phyloP scores from a whole-genome alignment of 768 basidiomycete species.

The Tephrocybe sp. region DNA sequence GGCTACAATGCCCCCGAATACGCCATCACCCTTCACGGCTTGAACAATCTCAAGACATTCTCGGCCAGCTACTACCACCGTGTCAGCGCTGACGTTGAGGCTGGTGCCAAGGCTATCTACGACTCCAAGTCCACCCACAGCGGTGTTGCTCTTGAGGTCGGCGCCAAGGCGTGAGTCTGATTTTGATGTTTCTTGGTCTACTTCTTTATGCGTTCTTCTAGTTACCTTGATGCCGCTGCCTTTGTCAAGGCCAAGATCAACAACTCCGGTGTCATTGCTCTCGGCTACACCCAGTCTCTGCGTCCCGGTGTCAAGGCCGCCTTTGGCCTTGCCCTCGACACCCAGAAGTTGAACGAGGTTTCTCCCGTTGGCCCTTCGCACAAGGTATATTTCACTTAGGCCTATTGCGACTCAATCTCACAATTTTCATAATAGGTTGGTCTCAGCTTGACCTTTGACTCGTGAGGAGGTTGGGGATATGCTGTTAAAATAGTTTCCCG shows the following conservation, averaged over 20 bases:
- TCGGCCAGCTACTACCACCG: conserved; percentile 98
- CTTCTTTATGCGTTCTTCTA: conserved; percentile 23
- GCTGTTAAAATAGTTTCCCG: conserved; percentile 33
- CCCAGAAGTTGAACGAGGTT: conserved; percentile 82
- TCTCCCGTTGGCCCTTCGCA: conserved; percentile 66
- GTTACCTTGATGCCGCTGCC: conserved; percentile 83
- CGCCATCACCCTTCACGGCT: conserved; percentile 89
- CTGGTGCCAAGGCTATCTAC: conserved; percentile 95
- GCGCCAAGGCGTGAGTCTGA: conserved; percentile 82
- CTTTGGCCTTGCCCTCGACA: conserved; percentile 95
- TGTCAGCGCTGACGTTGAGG: conserved; percentile 88
- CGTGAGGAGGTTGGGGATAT: conserved; percentile 42
- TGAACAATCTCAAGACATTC: conserved; percentile 93
- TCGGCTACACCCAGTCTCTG: conserved; percentile 91
- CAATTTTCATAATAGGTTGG: conserved; percentile 49
- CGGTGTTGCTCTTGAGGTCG: conserved; percentile 90
- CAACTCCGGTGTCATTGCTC: conserved; percentile 87
- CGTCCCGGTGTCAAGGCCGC: conserved; percentile 91
- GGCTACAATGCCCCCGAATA: conserved; percentile 98
- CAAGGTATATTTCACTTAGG: conserved; percentile 49
- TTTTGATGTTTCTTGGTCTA: neutral
- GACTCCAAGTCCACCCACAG: conserved; percentile 88
- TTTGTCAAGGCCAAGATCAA: conserved; percentile 99
- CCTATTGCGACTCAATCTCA: neutral
- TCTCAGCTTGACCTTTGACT: conserved; percentile 73